Evolutionary conservation across 1,284 basidiomycete genomes (phyloP), one percentile per base, ranked within the genome.

Genomic region (Ustilago trichophora): DNA sequence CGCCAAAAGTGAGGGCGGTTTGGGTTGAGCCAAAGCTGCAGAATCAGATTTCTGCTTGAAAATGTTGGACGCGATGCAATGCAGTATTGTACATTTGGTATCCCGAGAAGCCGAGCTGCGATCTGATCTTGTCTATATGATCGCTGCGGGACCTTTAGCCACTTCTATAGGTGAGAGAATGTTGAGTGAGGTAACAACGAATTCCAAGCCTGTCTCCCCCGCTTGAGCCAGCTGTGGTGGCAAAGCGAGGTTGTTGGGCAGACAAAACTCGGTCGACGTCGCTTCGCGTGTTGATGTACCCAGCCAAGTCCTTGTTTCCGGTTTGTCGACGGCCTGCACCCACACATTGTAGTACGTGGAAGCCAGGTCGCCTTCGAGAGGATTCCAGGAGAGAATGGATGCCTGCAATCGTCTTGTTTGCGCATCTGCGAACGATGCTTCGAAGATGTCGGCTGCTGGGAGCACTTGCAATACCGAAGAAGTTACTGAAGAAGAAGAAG

Each of bases 1-100:
- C 68, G 1, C 53, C 68, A 12, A 66, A 64, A 31, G 53, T 71
- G 3, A 46, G 47, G 19, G 68, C 45, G 18, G 62, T 71, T 0
- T 71, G 68, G 68, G 68, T 71, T 1, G 54, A 48, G 42, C 57
- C 68, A 0, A 48, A 62, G 53, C 19, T 68, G 27, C 54, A 65
- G 47, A 25, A 40, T 13, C 46, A 44, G 55, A 54, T 54, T 34
- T 26, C 31, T 26, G 54, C 55, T 12, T 62, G 18, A 44, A 15
- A 29, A n/a, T n/a, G n/a, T n/a, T n/a, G n/a, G n/a, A n/a, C n/a
- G n/a, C n/a, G n/a, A n/a, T n/a, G n/a, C n/a, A n/a, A n/a, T n/a
- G n/a, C n/a, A n/a, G n/a, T n/a, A n/a, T n/a, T n/a, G n/a, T n/a
- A n/a, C n/a, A n/a, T n/a, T n/a, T n/a, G n/a, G n/a, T n/a, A n/a